These are phyloP conservation scores for Leptographium lundbergii DNA, from an alignment of 2,329 filamentous ascomycete genomes.

Conservation along the genomic window DNA sequence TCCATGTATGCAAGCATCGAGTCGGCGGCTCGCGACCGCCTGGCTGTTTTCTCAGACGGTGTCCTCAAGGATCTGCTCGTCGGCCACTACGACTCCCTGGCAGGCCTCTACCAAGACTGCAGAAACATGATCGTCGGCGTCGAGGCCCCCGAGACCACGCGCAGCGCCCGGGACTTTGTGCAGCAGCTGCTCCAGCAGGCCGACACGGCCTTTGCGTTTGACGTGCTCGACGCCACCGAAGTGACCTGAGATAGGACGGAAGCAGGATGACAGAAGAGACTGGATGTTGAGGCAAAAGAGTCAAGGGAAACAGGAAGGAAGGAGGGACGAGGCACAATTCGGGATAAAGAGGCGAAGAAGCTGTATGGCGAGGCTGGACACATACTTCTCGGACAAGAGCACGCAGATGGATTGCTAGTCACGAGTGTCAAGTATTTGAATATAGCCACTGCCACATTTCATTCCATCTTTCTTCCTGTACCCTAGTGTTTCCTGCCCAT, in stretches of 20 bases:
- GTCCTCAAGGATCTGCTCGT: conserved; percentile 26
- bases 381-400: neutral
- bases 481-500: neutral
- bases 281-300: neutral
- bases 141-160: conserved; percentile 9
- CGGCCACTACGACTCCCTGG: conserved; percentile 36
- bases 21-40: conserved; percentile 23
- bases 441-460: neutral
- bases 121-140: conserved; percentile 35
- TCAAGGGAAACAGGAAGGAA: neutral
- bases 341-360: neutral
- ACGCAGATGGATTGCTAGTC: neutral
- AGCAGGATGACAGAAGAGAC: neutral
- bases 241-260: neutral
- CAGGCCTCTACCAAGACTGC: conserved; percentile 38
- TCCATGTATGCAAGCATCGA: conserved; percentile 37
- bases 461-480: neutral
- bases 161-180: conserved; percentile 4
- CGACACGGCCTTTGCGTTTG: conserved; percentile 6
- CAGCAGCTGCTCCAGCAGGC: conserved; percentile 4
- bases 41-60: conserved; percentile 23
- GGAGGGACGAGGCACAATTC: neutral
- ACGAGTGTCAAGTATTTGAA: neutral
- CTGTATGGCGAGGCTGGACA: neutral
- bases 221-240: neutral